Evolutionary conservation across 139 green algal species (phyloP).

Genomic region (Desmodesmus armatus): DNA sequence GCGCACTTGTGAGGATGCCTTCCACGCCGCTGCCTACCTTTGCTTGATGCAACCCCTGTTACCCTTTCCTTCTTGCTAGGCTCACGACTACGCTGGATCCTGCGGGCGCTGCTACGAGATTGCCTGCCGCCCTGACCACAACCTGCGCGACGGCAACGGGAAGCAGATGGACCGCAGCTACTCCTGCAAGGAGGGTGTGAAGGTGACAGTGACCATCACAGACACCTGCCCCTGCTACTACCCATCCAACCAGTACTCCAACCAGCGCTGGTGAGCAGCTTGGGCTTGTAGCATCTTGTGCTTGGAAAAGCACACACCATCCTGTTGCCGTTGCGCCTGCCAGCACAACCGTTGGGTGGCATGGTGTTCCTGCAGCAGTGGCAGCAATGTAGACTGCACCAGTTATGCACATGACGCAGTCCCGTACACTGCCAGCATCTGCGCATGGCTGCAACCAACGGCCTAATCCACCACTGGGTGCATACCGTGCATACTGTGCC

Average conservation of each 20-base stretch:
- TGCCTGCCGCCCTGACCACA: background rate
- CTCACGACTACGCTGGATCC: constrained; percentile 6
- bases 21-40: background rate
- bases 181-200: background rate
- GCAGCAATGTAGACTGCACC: too few species aligned
- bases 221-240: constrained; percentile 62
- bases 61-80: background rate
- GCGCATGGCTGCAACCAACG: background rate
- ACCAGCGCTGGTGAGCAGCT: constrained; percentile 52
- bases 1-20: too few species aligned
- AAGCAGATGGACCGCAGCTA: background rate
- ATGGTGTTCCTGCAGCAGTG: background rate
- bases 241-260: constrained; percentile 52
- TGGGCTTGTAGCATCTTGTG: too few species aligned
- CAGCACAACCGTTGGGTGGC: background rate
- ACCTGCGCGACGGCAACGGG: constrained; percentile 22
- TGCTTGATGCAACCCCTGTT: background rate
- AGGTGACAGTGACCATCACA: constrained; percentile 13
- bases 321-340: background rate
- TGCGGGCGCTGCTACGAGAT: constrained; percentile 35
- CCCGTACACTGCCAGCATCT: background rate
- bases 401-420: background rate
- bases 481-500: background rate
- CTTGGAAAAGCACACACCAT: too few species aligned
- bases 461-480: background rate